Percentiles rank a stretch among this genome's conserved stretches.
Conservation (phyloP, 441 rosid genomes). For the Cnidoscolus chayamansa region DNA sequence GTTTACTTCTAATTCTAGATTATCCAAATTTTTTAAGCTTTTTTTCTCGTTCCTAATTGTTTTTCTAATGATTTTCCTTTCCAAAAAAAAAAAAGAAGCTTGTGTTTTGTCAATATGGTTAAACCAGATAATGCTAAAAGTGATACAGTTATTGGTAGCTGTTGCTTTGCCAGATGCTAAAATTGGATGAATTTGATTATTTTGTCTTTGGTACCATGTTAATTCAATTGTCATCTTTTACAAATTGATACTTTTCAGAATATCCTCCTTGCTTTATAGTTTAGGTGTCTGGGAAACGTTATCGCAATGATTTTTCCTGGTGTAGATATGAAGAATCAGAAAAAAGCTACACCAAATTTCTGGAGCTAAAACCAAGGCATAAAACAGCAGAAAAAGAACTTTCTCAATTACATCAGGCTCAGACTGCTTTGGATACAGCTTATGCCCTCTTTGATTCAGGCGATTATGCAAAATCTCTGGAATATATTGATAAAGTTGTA, state of each 20-base stretch:
- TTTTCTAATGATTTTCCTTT: too few species aligned
- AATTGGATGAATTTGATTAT: not conserved
- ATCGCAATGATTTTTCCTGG: conserved; percentile 24
- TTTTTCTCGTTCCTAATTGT: too few species aligned
- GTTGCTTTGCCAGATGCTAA: not conserved
- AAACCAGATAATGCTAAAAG: not conserved
- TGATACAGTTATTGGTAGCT: not conserved
- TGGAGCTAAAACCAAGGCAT: conserved; percentile 70
- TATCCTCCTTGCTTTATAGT: too few species aligned
- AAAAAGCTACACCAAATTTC: conserved; percentile 53
- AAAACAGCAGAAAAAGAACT: conserved; percentile 81
- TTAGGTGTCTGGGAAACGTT: conserved; percentile 13
- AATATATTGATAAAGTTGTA: conserved; percentile 78
- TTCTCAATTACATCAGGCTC: conserved; percentile 82
- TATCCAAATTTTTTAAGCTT: not conserved
- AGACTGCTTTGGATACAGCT: conserved; percentile 72
- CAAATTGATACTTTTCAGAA: not conserved
- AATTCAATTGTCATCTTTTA: not conserved
- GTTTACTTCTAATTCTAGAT: not conserved
- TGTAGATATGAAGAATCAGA: conserved; percentile 90
- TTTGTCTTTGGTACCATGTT: not conserved
- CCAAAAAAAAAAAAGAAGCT: too few species aligned
- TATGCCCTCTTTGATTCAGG: conserved; percentile 56
- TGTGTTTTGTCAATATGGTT: too few species aligned
- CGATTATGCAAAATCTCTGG: conserved; percentile 66